Percentiles rank a stretch among this genome's conserved stretches.
These are phyloP conservation scores for Spathaspora gorwiae DNA, from an alignment of 805 yeast genomes.

Conservation along the genomic window DNA sequence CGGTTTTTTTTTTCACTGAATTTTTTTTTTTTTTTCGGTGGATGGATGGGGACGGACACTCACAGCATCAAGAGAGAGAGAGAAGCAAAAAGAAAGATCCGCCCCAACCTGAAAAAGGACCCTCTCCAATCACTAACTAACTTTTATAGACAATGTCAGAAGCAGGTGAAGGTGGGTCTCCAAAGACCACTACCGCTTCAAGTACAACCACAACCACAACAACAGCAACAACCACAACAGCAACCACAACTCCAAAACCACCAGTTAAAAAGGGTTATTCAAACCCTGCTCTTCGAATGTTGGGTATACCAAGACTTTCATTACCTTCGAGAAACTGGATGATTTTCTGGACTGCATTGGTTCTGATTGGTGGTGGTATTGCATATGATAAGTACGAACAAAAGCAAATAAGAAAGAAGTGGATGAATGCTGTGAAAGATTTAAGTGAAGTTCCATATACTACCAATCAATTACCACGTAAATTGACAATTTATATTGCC, in stretches of 20 bases:
- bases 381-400: slow-evolving; percentile 78
- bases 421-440: slow-evolving; percentile 56
- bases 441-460: slow-evolving; percentile 44
- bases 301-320: slow-evolving; percentile 77
- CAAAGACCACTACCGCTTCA: neutral
- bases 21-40: neutral
- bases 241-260: neutral
- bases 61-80: too few species aligned
- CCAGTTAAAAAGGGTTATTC: slow-evolving; percentile 42
- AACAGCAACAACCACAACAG: neutral
- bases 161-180: neutral
- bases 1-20: neutral
- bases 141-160: neutral
- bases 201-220: neutral
- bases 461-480: slow-evolving; percentile 59
- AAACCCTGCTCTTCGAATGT: slow-evolving; percentile 76
- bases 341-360: slow-evolving; percentile 75
- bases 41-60: too few species aligned
- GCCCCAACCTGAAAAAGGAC: too few species aligned
- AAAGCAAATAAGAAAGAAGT: slow-evolving; percentile 55
- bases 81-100: too few species aligned
- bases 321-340: slow-evolving; percentile 92
- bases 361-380: slow-evolving; percentile 66
- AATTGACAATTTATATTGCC: slow-evolving; percentile 75
- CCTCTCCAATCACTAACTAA: too few species aligned